Base-by-base conservation (phyloP, 139 green algal genomes). In the Pleodorina starrii region DNA sequence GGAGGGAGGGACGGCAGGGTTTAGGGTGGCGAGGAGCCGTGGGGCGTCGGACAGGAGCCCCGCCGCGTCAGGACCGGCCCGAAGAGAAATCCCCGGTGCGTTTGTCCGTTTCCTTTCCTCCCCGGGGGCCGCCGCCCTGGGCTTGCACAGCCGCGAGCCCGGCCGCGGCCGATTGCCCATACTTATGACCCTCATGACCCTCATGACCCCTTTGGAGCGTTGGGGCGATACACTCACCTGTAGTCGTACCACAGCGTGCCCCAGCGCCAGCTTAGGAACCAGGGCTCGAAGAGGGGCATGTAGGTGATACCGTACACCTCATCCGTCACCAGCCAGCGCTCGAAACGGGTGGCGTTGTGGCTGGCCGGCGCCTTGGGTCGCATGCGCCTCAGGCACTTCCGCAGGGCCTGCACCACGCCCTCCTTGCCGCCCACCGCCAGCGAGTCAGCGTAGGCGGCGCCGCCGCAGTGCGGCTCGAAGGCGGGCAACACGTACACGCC, bases 181-280 rank as follows among this genome's bases (percentile, higher is more conserved):
- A n/a, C n/a, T n/a, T n/a, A n/a, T n/a, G n/a, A n/a, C n/a, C n/a
- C n/a, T n/a, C n/a, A n/a, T n/a, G n/a, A n/a, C n/a, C n/a, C n/a
- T n/a, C n/a, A n/a, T n/a, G n/a, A n/a, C n/a, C n/a, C n/a, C n/a
- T n/a, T n/a, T n/a, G n/a, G n/a, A n/a, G n/a, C n/a, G n/a, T n/a
- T n/a, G n/a, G n/a, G n/a, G n/a, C n/a, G n/a, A n/a, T n/a, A n/a
- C n/a, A n/a, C 63, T 19, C 16, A 87, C 81, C 82, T 68, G 82
- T 88, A 88, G 82, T 78, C 59, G 42, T 78, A 90, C 73, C 86
- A 90, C 86, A 77, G 48, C 48, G 84, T 89, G 25, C 69, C 44
- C 59, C 68, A 77, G 6, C 84, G 84, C 69, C 84, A 83, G 68
- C 84, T 82, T 6, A 89, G 69, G 38, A 89, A 89, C 84, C 84